phyloP scores from a whole-genome alignment of 2,329 filamentous ascomycete genomes.

The Akanthomyces muscarius region DNA sequence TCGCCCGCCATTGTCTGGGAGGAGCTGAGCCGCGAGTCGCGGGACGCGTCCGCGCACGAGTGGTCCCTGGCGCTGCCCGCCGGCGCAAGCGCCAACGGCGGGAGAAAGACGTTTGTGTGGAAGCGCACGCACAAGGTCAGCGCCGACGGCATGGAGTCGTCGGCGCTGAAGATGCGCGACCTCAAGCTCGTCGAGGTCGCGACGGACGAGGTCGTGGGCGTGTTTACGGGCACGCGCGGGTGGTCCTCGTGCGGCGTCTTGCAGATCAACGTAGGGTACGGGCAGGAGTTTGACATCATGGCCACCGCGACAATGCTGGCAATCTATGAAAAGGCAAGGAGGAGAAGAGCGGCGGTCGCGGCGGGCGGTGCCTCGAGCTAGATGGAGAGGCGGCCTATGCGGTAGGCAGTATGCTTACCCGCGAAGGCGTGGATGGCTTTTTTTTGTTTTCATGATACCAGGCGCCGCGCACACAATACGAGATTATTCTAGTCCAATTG shows the following conservation, averaged over 20 bases:
- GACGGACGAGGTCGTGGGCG: not conserved
- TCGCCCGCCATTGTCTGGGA: not conserved
- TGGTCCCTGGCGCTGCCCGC: not conserved
- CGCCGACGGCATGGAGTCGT: not conserved
- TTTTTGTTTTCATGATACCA: not conserved
- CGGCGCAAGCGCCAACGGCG: not conserved
- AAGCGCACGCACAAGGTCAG: slow-evolving; percentile 8
- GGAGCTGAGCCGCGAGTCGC: not conserved
- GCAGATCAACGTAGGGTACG: slow-evolving; percentile 11
- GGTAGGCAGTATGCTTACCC: not conserved
- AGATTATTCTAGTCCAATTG: not conserved
- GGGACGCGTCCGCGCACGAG: not conserved
- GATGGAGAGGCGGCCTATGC: not conserved
- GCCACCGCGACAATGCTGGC: slow-evolving; percentile 3
- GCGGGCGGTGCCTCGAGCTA: not conserved
- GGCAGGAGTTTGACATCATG: slow-evolving; percentile 5
- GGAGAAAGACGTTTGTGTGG: not conserved
- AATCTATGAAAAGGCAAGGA: slow-evolving; percentile 8
- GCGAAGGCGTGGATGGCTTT: not conserved
- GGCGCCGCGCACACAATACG: not conserved
- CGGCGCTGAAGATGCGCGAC: not conserved
- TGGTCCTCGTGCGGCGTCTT: slow-evolving; percentile 7
- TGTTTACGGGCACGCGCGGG: slow-evolving; percentile 2
- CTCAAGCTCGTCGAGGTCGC: slow-evolving; percentile 13
- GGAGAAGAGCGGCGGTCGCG: not conserved